phyloP scores from a whole-genome alignment of 2,329 filamentous ascomycete genomes.

The Catunica adiposa region DNA sequence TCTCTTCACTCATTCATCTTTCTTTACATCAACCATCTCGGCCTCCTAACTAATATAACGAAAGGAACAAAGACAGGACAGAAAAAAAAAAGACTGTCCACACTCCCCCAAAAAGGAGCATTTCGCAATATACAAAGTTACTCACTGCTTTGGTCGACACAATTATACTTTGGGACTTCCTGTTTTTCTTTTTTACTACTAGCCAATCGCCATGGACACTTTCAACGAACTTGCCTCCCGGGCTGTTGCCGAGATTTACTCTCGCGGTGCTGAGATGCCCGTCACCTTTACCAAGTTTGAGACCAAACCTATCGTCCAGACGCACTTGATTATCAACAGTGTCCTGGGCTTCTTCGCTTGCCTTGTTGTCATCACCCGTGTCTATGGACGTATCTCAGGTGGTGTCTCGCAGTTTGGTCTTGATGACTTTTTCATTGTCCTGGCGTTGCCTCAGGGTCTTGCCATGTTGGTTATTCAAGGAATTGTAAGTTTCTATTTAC shows the following conservation, averaged over 20 bases:
- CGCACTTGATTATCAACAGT: constrained; percentile 19
- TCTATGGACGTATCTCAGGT: constrained; percentile 18
- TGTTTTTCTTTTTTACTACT: too few relatives aligned
- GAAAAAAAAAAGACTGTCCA: too few relatives aligned
- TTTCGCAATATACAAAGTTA: too few relatives aligned
- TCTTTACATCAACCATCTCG: background rate
- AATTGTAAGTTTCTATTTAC: constrained; percentile 18
- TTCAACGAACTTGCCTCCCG: background rate
- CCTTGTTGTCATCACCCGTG: constrained; percentile 17
- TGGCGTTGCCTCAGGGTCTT: constrained; percentile 21
- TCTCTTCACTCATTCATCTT: background rate
- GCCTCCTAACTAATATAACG: background rate
- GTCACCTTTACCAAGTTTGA: constrained; percentile 10
- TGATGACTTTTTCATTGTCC: constrained; percentile 25
- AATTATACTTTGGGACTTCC: too few relatives aligned
- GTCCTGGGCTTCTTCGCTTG: constrained; percentile 16
- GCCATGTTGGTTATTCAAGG: constrained; percentile 20
- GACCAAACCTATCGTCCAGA: constrained; percentile 16
- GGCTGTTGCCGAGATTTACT: background rate
- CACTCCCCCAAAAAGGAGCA: too few relatives aligned
- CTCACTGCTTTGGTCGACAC: too few relatives aligned
- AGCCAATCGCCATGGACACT: background rate
- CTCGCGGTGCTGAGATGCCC: constrained; percentile 9
- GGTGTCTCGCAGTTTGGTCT: constrained; percentile 19
- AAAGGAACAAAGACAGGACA: too few relatives aligned